These are phyloP conservation scores for Aspergillus sp. DNA, from an alignment of 2,329 filamentous ascomycete genomes.

Conservation along the genomic window DNA sequence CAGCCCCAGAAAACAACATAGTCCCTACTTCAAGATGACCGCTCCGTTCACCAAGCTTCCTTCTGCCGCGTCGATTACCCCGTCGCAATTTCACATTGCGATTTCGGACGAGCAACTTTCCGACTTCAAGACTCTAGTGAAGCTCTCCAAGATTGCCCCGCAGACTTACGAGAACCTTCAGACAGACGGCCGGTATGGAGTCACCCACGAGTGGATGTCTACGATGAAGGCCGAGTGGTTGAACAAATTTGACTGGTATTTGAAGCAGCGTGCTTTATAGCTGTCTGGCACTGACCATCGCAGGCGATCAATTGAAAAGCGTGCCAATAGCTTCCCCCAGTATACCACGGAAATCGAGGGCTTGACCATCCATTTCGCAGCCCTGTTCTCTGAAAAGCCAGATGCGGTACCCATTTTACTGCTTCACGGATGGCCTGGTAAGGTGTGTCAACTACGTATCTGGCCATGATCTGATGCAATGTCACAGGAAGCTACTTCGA, in stretches of 20 bases:
- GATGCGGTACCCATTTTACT: conserved; percentile 50
- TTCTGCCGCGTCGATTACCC: conserved; percentile 33
- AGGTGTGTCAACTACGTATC: neutral
- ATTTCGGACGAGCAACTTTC: conserved; percentile 46
- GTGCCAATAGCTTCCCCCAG: conserved; percentile 54
- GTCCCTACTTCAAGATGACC: conserved; percentile 19
- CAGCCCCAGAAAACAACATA: neutral
- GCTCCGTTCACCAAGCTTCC: conserved; percentile 34
- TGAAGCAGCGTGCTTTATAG: neutral
- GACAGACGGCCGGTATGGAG: conserved; percentile 45
- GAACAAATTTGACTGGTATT: conserved; percentile 51
- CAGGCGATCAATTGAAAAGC: conserved; percentile 36
- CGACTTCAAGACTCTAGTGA: conserved; percentile 50
- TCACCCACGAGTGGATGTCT: conserved; percentile 49
- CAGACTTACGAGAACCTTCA: conserved; percentile 50
- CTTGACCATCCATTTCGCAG: conserved; percentile 49
- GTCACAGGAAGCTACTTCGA: conserved; percentile 33
- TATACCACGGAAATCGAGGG: conserved; percentile 48
- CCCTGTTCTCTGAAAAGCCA: conserved; percentile 48
- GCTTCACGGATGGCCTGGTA: conserved; percentile 42
- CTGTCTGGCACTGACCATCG: neutral
- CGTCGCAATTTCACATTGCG: conserved; percentile 44
- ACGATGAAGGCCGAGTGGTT: conserved; percentile 44
- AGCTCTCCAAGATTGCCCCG: conserved; percentile 50
- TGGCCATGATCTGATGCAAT: neutral